Conservation (phyloP, 2,329 filamentous ascomycete species). For the Cladosporium sp. region DNA sequence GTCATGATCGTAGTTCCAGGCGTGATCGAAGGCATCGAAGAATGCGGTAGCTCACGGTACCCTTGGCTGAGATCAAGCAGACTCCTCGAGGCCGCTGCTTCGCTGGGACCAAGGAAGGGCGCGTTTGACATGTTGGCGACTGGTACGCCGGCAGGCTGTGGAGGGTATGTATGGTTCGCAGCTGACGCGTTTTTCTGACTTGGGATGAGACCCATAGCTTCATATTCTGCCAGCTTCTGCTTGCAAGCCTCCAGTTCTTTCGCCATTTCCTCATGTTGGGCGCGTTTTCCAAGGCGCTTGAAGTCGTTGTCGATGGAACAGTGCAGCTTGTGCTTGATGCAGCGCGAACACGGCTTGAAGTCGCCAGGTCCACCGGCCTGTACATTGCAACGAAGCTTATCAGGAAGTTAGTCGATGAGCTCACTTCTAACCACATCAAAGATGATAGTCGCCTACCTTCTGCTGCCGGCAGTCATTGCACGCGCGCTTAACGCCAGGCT, state of each 20-base stretch:
- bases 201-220: slow-evolving; percentile 33
- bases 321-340: slow-evolving; percentile 74
- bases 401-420: slow-evolving; percentile 22
- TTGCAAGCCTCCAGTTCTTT: slow-evolving; percentile 68
- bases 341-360: slow-evolving; percentile 74
- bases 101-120: slow-evolving; percentile 37
- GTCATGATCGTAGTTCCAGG: slow-evolving; percentile 60
- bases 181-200: slow-evolving; percentile 15
- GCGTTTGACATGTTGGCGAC: slow-evolving; percentile 32
- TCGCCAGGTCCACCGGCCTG: slow-evolving; percentile 64
- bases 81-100: slow-evolving; percentile 40
- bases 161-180: slow-evolving; percentile 16
- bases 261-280: slow-evolving; percentile 83
- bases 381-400: slow-evolving; percentile 78
- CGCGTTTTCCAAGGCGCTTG: slow-evolving; percentile 79
- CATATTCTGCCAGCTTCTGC: slow-evolving; percentile 36
- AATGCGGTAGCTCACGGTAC: slow-evolving; percentile 41
- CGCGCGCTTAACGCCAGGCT: slow-evolving; percentile 66
- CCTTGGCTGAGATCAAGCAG: slow-evolving; percentile 41
- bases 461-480: slow-evolving; percentile 86
- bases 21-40: slow-evolving; percentile 51
- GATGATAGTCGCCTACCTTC: slow-evolving; percentile 58
- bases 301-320: slow-evolving; percentile 89
- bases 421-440: not conserved
- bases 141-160: slow-evolving; percentile 24